phyloP scores from a whole-genome alignment of 2,329 filamentous ascomycete species.

The Sclerotinia spermophila region DNA sequence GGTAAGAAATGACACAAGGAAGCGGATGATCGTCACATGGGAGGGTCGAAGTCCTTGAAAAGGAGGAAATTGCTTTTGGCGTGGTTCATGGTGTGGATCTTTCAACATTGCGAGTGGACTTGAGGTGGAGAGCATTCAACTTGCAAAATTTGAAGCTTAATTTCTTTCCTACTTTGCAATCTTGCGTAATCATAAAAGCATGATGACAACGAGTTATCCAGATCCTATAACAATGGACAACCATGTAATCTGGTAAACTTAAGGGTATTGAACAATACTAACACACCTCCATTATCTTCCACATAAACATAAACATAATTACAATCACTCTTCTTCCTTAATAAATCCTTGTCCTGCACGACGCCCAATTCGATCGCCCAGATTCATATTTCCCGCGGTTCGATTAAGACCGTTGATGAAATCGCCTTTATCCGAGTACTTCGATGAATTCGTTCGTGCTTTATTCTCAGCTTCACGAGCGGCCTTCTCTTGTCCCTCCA shows the following conservation, averaged over 20 bases:
- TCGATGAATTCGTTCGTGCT: constrained; percentile 54
- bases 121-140: background rate
- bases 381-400: constrained; percentile 50
- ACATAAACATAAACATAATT: background rate
- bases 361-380: constrained; percentile 51
- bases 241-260: background rate
- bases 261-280: background rate
- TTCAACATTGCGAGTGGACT: background rate
- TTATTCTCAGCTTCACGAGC: constrained; percentile 64
- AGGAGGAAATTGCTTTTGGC: constrained; percentile 1
- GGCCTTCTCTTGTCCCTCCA: constrained; percentile 62
- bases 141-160: background rate
- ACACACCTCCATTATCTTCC: constrained; percentile 3
- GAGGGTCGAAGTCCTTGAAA: background rate
- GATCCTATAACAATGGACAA: background rate
- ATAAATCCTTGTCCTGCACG: constrained; percentile 44
- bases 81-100: background rate
- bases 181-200: background rate
- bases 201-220: background rate
- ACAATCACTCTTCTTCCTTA: constrained; percentile 41
- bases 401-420: constrained; percentile 63
- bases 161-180: background rate
- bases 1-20: too few species aligned
- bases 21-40: constrained; percentile 19
- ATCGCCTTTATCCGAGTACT: constrained; percentile 59